Conservation (phyloP, 495 filamentous ascomycete genomes). For the Cercophora scortea region DNA sequence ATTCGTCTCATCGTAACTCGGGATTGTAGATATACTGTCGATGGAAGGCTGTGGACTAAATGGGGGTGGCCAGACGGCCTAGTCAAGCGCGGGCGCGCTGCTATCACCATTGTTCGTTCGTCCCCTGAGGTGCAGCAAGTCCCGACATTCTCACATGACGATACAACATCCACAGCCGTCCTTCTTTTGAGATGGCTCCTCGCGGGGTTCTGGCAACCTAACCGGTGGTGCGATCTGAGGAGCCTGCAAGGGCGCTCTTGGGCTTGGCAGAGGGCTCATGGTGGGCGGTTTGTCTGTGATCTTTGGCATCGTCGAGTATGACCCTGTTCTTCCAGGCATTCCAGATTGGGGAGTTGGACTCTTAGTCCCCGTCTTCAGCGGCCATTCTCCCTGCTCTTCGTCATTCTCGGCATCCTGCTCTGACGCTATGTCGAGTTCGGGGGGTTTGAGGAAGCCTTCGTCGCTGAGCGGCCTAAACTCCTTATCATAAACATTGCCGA, state of each 20-base stretch:
- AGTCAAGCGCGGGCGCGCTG: too few species aligned
- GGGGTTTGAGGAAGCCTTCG: constrained; percentile 39
- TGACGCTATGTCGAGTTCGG: constrained; percentile 23
- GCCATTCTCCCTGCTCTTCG: constrained; percentile 37
- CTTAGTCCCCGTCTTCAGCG: constrained; percentile 34
- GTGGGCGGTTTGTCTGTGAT: constrained; percentile 35
- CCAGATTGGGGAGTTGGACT: constrained; percentile 24
- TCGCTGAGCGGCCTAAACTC: constrained; percentile 72
- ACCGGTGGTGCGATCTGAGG: constrained; percentile 11
- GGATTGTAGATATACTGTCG: too few species aligned
- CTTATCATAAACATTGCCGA: constrained; percentile 71
- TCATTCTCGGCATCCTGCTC: constrained; percentile 26
- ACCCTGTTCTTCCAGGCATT: constrained; percentile 30
- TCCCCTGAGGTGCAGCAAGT: too few species aligned
- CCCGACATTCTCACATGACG: constrained; percentile 36
- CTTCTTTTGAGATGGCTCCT: constrained; percentile 29
- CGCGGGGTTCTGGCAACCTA: constrained; percentile 27
- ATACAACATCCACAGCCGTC: constrained; percentile 46
- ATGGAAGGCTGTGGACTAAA: too few species aligned
- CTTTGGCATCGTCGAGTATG: constrained; percentile 52
- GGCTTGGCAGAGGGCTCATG: constrained; percentile 28
- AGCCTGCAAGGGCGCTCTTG: constrained; percentile 21
- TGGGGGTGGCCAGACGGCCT: too few species aligned
- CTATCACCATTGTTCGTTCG: too few species aligned
- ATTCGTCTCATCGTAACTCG: too few species aligned